phyloP scores from a whole-genome alignment of 2,329 filamentous ascomycete species.

The Epichloe brachyelytri region DNA sequence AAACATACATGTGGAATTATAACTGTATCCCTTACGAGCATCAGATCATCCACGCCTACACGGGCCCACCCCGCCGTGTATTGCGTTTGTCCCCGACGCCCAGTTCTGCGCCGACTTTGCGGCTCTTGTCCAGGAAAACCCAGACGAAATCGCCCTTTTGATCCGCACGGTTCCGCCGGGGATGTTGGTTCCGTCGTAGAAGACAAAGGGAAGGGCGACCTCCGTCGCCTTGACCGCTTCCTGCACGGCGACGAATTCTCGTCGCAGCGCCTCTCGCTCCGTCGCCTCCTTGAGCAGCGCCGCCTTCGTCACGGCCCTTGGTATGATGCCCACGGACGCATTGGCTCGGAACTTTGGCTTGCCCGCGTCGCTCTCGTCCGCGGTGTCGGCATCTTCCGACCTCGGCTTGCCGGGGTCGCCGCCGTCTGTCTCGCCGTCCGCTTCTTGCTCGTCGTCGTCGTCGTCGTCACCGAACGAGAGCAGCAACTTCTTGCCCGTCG shows the following conservation, averaged over 20 bases:
- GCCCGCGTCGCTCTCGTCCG: slow-evolving; percentile 6
- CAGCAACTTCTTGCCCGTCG: slow-evolving; percentile 34
- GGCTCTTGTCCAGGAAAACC: slow-evolving; percentile 83
- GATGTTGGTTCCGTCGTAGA: slow-evolving; percentile 88
- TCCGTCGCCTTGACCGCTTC: slow-evolving; percentile 81
- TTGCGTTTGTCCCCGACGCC: slow-evolving; percentile 59
- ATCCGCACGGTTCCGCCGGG: slow-evolving; percentile 73
- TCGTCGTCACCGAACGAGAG: slow-evolving; percentile 55
- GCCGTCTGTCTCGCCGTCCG: slow-evolving; percentile 27
- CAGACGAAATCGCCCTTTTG: slow-evolving; percentile 90
- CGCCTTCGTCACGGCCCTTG: slow-evolving; percentile 58
- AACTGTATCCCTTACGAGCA: slow-evolving; percentile 79
- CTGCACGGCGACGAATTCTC: slow-evolving; percentile 73
- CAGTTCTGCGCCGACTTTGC: slow-evolving; percentile 77
- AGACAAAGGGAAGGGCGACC: slow-evolving; percentile 86
- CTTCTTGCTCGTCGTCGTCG: slow-evolving; percentile 44
- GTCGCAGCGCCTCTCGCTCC: slow-evolving; percentile 62
- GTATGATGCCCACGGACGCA: slow-evolving; percentile 45
- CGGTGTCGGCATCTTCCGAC: slow-evolving; percentile 13
- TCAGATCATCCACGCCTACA: slow-evolving; percentile 87
- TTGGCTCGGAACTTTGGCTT: slow-evolving; percentile 47
- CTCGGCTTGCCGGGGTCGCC: neutral
- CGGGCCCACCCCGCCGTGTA: slow-evolving; percentile 71
- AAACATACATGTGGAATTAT: slow-evolving; percentile 83
- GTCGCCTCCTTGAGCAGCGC: slow-evolving; percentile 67